Evolutionary conservation across 2,329 filamentous ascomycete genomes (phyloP).

Genomic region (Talaromyces amestolkiae): DNA sequence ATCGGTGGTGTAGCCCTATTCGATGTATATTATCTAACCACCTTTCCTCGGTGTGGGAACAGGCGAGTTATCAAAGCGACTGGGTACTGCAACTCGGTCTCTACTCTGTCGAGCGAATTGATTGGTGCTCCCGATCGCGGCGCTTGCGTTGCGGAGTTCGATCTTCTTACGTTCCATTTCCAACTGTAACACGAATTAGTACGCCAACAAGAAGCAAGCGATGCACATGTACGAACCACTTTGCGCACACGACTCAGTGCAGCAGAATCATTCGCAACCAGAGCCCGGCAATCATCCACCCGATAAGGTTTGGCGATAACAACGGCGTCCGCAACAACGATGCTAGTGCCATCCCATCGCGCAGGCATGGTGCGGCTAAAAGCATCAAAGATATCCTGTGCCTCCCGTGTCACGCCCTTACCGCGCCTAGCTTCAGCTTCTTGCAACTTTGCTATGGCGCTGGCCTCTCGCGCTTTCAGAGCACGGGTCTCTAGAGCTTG

Average conservation of each 20-base stretch:
- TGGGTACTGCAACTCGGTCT: conserved; percentile 24
- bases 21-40: conserved; percentile 24
- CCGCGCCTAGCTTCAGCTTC: conserved; percentile 58
- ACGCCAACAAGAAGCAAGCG: background rate
- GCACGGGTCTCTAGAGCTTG: conserved; percentile 54
- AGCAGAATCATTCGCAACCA: conserved; percentile 41
- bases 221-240: conserved; percentile 42
- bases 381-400: conserved; percentile 63
- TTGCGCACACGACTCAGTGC: conserved; percentile 48
- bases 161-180: conserved; percentile 52
- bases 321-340: conserved; percentile 61
- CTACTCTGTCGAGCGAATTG: conserved; percentile 26
- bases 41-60: conserved; percentile 33
- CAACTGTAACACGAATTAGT: conserved; percentile 30
- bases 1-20: background rate
- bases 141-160: conserved; percentile 42
- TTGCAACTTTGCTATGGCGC: conserved; percentile 56
- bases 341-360: conserved; percentile 58
- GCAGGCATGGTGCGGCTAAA: conserved; percentile 60
- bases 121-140: conserved; percentile 35
- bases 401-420: conserved; percentile 60
- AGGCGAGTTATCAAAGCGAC: conserved; percentile 23
- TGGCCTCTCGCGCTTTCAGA: conserved; percentile 55
- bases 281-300: conserved; percentile 52
- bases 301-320: conserved; percentile 59